Conservation (phyloP, 1,139 yeast species). For the Lodderomyces beijingensis region DNA sequence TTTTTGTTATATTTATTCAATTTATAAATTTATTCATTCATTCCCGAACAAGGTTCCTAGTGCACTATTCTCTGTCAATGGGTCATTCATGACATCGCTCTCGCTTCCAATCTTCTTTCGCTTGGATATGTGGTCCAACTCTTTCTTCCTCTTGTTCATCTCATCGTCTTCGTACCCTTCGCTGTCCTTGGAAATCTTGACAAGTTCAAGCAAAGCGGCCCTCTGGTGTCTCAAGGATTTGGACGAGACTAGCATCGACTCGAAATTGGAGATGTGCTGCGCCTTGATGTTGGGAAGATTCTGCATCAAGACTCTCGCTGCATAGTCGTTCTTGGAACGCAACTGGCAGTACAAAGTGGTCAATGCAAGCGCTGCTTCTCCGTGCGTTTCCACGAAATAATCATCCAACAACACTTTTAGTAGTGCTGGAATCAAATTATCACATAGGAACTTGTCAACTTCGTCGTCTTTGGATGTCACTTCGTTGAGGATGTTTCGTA, state of each 20-base stretch:
- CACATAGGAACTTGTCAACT: slow-evolving; percentile 74
- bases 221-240: slow-evolving; percentile 71
- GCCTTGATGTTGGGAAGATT: slow-evolving; percentile 42
- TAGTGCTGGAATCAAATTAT: slow-evolving; percentile 46
- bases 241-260: slow-evolving; percentile 54
- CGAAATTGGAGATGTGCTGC: slow-evolving; percentile 50
- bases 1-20: not conserved
- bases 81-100: slow-evolving; percentile 61
- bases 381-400: slow-evolving; percentile 80
- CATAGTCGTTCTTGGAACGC: slow-evolving; percentile 57
- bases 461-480: slow-evolving; percentile 66
- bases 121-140: slow-evolving; percentile 34
- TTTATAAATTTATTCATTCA: slow-evolving; percentile 3
- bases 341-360: slow-evolving; percentile 75
- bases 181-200: slow-evolving; percentile 41
- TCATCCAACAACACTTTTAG: slow-evolving; percentile 62
- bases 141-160: slow-evolving; percentile 47
- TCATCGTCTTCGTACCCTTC: slow-evolving; percentile 29
- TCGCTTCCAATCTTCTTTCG: slow-evolving; percentile 38
- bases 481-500: slow-evolving; percentile 67
- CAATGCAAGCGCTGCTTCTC: slow-evolving; percentile 85
- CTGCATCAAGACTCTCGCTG: slow-evolving; percentile 46
- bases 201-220: slow-evolving; percentile 64
- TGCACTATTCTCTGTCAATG: slow-evolving; percentile 60
- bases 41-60: slow-evolving; percentile 23